Conservation (phyloP, 768 basidiomycete genomes). For the Rubroboletus pulcherrimus region DNA sequence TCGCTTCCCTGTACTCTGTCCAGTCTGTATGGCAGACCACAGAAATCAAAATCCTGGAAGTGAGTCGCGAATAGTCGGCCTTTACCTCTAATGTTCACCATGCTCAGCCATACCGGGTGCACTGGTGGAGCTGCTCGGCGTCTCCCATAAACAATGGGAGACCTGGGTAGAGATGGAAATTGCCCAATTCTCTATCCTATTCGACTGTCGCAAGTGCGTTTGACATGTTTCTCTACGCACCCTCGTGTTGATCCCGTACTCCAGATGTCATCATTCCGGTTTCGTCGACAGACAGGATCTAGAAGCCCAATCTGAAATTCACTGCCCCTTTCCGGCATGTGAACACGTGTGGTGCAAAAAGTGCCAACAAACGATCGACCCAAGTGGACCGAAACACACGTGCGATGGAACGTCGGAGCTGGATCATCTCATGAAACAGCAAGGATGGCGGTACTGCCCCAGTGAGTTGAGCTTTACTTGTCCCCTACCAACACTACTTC, state of each 20-base stretch:
- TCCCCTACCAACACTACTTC: not conserved
- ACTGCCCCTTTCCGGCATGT: conserved; percentile 50
- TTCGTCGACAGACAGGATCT: conserved; percentile 51
- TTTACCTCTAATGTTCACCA: not conserved
- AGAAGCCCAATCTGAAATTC: conserved; percentile 36
- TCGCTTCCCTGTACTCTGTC: conserved; percentile 59
- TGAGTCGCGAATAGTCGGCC: conserved; percentile 2
- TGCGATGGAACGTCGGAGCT: conserved; percentile 59
- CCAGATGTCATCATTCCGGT: conserved; percentile 48
- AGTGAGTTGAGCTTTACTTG: conserved; percentile 32
- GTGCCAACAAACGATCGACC: conserved; percentile 43
- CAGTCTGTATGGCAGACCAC: conserved; percentile 44
- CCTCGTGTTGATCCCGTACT: not conserved
- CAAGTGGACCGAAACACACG: conserved; percentile 42
- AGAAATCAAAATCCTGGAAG: conserved; percentile 30
- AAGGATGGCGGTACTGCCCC: conserved; percentile 64
- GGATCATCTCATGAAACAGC: conserved; percentile 44
- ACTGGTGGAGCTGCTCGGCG: conserved; percentile 40
- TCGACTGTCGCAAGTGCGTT: conserved; percentile 49
- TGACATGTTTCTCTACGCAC: not conserved
- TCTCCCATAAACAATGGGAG: conserved; percentile 41
- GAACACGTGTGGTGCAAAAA: conserved; percentile 55
- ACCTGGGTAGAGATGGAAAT: conserved; percentile 47
- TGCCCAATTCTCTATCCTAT: conserved; percentile 36
- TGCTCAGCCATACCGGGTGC: conserved; percentile 36